Percentiles rank a stretch among this genome's conserved stretches.
These are phyloP conservation scores for Tubosaeta sp. DNA, from an alignment of 768 basidiomycete species.

Conservation along the genomic window DNA sequence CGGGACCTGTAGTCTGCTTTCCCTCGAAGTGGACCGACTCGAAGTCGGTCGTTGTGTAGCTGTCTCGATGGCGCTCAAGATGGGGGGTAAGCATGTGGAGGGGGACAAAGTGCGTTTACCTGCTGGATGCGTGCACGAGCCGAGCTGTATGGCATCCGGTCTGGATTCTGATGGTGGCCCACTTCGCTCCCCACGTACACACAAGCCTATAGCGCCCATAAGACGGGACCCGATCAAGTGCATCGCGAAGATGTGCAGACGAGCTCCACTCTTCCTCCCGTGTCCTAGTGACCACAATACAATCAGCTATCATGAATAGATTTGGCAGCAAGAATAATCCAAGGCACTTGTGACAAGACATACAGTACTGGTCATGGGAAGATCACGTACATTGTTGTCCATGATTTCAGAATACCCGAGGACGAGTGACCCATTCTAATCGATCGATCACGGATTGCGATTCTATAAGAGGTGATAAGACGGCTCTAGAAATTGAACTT, in stretches of 20 bases:
- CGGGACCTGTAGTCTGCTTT: constrained; percentile 21
- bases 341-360: no score
- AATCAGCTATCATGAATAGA: background rate
- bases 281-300: background rate
- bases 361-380: background rate
- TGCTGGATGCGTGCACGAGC: background rate
- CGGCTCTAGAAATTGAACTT: background rate
- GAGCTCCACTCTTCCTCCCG: background rate
- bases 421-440: background rate
- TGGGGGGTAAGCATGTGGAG: background rate
- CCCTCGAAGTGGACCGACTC: constrained; percentile 17
- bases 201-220: background rate
- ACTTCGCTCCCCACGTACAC: background rate
- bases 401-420: background rate
- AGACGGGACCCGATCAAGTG: background rate
- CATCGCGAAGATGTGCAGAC: background rate
- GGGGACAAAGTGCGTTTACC: background rate
- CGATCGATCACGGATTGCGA: background rate
- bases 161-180: background rate
- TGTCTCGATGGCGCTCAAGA: constrained; percentile 3
- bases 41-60: constrained; percentile 12
- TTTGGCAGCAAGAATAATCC: background rate
- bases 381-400: background rate
- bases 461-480: background rate
- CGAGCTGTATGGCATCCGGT: background rate